Base-by-base conservation (phyloP, 768 basidiomycete species). In the Daedaleopsis sinensis region DNA sequence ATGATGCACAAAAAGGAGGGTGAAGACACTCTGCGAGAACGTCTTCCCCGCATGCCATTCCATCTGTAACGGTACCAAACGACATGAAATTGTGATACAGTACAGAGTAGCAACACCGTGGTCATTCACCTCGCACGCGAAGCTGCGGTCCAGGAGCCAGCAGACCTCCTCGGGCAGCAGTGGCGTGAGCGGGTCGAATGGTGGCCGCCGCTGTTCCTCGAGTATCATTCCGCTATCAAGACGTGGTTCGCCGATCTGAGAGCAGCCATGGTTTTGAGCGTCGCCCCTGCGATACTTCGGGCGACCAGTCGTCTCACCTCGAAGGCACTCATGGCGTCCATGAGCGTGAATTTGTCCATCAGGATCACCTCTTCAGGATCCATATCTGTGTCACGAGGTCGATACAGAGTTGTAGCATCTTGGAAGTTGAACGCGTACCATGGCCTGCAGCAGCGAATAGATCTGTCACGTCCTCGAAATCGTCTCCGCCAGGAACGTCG, bases 301-400 rank as follows among this genome's bases (percentile, higher is more conserved):
- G 51, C 46, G 58, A 59, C 32, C 15, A 13, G 2, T 21, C 23
- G 55, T 67, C 79, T 60, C 70, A 91, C 93, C 84, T 95, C 91
- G 57, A 97, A 86, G 15, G 93, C 91, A 67, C 90, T 91, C 94
- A 98, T 96, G n/a, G 93, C 88, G 62, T 98, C 95, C 62, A 88
- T 83, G 50, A 96, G 78, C 18, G 85, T 83, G 66, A 93, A 89
- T 35, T 82, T 84, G 0, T 87, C 82, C 67, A 85, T 86, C 37
- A 93, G 80, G 7, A 94, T 61, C 59, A 94, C 75, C 39, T 80
- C 79, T 13, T 85, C 86, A 0, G 81, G 76, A 35, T 82, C 77
- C 83, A 96, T 85, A 44, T 85, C 93, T 84, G 52, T 5, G 2
- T 18, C 39, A 24, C 9, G 24, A 46, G 24, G 8, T 16, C 23